A percentile compares a stretch with the other conserved stretches of the same genome.
phyloP scores from a whole-genome alignment of 176 grass and related monocot species.

The Alloteropsis semialata region DNA sequence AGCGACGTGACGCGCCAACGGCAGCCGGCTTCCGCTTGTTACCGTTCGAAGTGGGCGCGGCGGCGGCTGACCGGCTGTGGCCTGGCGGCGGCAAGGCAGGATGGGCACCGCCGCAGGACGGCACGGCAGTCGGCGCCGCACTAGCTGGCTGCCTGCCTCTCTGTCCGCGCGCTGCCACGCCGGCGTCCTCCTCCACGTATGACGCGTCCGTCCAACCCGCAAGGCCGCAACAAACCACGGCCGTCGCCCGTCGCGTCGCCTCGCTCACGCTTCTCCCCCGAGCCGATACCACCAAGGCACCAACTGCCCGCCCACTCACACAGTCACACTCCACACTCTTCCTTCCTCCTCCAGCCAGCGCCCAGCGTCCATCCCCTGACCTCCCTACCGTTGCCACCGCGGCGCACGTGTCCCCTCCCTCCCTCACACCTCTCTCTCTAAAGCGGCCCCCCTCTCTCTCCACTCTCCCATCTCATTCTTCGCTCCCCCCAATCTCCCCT shows the following conservation, averaged over 20 bases:
- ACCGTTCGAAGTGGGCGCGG: not conserved
- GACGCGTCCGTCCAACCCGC: not conserved
- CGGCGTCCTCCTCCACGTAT: not conserved
- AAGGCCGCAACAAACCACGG: not conserved
- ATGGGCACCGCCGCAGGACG: not conserved
- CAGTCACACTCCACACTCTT: not conserved
- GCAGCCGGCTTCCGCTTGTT: not conserved
- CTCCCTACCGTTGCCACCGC: constrained; percentile 33
- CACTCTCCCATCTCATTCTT: not conserved
- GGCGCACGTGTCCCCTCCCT: constrained; percentile 6
- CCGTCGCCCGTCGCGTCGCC: not conserved
- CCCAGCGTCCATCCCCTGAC: not conserved
- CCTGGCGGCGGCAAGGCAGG: not conserved
- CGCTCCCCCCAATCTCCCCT: not conserved
- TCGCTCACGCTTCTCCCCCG: not conserved
- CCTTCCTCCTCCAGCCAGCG: too few relatives aligned
- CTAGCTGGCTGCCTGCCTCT: not conserved
- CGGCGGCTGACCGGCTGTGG: not conserved
- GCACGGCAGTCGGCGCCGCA: constrained; percentile 4
- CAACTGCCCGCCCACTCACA: not conserved
- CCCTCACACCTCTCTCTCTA: not conserved
- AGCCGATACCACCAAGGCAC: not conserved
- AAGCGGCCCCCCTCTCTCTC: not conserved
- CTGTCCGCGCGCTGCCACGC: not conserved
- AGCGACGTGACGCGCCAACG: constrained; percentile 10